A percentile compares a stretch with the other conserved stretches of the same genome.
Conservation (phyloP, 805 yeast species). For the Sugiyamaella floridensis region DNA sequence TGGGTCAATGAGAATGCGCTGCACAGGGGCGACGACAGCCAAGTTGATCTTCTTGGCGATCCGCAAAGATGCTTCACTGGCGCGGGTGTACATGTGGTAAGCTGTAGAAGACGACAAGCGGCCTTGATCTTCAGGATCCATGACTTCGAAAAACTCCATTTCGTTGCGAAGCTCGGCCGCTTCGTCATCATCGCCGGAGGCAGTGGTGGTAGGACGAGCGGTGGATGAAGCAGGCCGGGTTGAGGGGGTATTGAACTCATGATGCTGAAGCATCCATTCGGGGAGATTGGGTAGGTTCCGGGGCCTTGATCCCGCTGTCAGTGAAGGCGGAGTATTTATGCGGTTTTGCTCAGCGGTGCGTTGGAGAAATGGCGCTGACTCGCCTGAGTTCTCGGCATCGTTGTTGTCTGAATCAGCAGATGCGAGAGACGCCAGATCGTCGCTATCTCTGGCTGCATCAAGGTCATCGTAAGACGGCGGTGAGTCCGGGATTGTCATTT, state of each 20-base stretch:
- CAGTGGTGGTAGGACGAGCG: background rate
- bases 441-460: background rate
- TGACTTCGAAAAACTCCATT: slow-evolving; percentile 41
- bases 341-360: background rate
- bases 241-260: slow-evolving; percentile 3
- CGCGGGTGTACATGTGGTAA: slow-evolving; percentile 14
- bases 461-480: background rate
- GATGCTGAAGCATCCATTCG: slow-evolving; percentile 7
- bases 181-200: background rate
- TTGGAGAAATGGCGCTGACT: background rate
- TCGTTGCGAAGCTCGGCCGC: slow-evolving; percentile 16
- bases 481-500: background rate
- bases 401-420: background rate
- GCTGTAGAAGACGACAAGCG: background rate
- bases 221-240: background rate
- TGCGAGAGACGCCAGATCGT: background rate
- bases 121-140: slow-evolving; percentile 29
- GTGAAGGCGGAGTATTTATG: background rate
- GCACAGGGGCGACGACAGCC: slow-evolving; percentile 36
- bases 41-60: slow-evolving; percentile 15
- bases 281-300: slow-evolving; percentile 3
- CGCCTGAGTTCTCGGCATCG: background rate
- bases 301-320: background rate
- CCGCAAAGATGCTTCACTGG: slow-evolving; percentile 16
- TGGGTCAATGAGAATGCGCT: slow-evolving; percentile 41